Evolutionary conservation across 192 early-diverging fungal species (phyloP).

Genomic region (Entomortierella beljakovae): DNA sequence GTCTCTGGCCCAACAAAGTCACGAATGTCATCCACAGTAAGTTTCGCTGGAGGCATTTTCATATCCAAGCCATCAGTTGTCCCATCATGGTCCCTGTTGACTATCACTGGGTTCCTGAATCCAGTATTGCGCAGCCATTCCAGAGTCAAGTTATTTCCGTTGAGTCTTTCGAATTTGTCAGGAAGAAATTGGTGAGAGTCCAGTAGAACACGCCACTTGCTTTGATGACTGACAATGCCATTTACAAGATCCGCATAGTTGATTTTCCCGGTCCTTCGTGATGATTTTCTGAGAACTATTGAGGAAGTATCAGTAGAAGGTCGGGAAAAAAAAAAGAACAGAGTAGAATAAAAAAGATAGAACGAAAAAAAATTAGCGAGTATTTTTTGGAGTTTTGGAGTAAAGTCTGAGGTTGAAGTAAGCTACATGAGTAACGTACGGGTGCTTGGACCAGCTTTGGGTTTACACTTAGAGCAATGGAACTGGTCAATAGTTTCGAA

Average conservation of each 20-base stretch:
- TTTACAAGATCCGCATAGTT: conserved; percentile 91
- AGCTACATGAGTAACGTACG: conserved; percentile 15
- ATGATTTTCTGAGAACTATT: conserved; percentile 66
- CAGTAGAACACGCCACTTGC: conserved; percentile 83
- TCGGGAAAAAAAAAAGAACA: not conserved
- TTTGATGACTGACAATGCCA: conserved; percentile 79
- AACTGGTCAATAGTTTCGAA: conserved; percentile 73
- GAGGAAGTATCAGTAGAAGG: conserved; percentile 33
- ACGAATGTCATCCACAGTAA: conserved; percentile 74
- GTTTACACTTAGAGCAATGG: conserved; percentile 69
- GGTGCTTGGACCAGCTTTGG: conserved; percentile 68
- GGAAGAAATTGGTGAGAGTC: conserved; percentile 72
- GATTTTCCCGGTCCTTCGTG: conserved; percentile 65
- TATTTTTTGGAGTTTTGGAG: not conserved
- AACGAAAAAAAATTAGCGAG: too few relatives aligned
- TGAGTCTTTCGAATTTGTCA: conserved; percentile 74
- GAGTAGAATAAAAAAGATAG: not conserved
- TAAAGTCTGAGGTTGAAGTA: not conserved
- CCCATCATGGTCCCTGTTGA: conserved; percentile 55
- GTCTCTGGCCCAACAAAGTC: conserved; percentile 67
- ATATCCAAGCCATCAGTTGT: conserved; percentile 79
- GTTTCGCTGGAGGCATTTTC: conserved; percentile 74
- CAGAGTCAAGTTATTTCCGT: conserved; percentile 73
- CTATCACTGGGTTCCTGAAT: conserved; percentile 79
- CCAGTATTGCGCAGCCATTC: conserved; percentile 74